These are phyloP conservation scores for Gymnopilus junonius DNA, from an alignment of 768 basidiomycete species.

Conservation along the genomic window DNA sequence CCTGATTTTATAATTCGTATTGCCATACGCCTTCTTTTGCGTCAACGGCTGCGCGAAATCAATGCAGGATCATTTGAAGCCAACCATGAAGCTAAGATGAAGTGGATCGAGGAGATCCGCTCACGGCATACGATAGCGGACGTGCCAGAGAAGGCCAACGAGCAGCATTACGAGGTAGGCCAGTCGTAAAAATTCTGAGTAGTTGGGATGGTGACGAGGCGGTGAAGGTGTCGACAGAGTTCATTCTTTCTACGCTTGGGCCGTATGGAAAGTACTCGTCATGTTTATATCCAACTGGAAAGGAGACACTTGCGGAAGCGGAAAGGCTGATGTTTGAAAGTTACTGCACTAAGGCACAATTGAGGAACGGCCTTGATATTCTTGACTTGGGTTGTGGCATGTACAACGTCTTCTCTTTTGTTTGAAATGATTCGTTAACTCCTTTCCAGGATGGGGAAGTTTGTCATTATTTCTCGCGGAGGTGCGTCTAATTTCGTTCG, in stretches of 20 bases:
- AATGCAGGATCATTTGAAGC: conserved; percentile 60
- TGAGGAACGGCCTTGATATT: conserved; percentile 64
- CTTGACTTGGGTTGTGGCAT: conserved; percentile 72
- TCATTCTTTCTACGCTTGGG: conserved; percentile 69
- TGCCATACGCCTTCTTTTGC: conserved; percentile 45
- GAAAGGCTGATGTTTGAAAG: conserved; percentile 68
- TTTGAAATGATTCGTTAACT: background rate
- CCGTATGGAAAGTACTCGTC: conserved; percentile 70
- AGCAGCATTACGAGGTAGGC: conserved; percentile 74
- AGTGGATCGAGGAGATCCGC: conserved; percentile 63
- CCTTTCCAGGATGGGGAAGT: conserved; percentile 65
- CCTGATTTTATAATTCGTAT: conserved; percentile 56
- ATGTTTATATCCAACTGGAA: conserved; percentile 65
- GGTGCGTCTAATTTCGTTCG: conserved; percentile 32
- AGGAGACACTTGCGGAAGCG: conserved; percentile 63
- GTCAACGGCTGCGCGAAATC: conserved; percentile 62
- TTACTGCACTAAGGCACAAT: conserved; percentile 66
- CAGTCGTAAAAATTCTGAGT: background rate
- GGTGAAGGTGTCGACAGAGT: conserved; percentile 56
- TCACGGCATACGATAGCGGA: conserved; percentile 58
- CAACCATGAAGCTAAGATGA: conserved; percentile 69
- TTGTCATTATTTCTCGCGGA: conserved; percentile 66
- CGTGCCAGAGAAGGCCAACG: conserved; percentile 68
- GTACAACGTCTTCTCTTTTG: conserved; percentile 11
- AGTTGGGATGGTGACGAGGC: background rate